Percentiles rank a stretch among this genome's conserved stretches.
Evolutionary conservation across 805 yeast genomes (phyloP).

Genomic region (Saccharomyces mikatae): DNA sequence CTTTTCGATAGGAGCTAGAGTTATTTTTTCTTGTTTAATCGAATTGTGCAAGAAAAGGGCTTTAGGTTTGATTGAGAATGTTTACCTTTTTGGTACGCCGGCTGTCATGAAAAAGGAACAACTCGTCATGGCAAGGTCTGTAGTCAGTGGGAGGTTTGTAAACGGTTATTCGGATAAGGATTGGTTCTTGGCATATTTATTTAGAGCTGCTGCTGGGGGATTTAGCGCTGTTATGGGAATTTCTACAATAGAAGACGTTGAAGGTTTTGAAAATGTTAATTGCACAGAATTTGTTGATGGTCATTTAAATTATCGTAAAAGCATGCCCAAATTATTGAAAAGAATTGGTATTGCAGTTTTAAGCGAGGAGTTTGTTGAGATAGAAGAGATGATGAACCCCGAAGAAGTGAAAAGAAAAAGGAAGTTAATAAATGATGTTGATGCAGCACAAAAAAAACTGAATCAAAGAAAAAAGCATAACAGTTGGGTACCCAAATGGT

Average conservation of each 20-base stretch:
- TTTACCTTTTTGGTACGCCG: conserved; percentile 81
- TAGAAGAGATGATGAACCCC: conserved; percentile 85
- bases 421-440: conserved; percentile 74
- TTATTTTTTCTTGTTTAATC: conserved; percentile 79
- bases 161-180: conserved; percentile 89
- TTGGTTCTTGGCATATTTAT: conserved; percentile 92
- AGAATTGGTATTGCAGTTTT: conserved; percentile 70
- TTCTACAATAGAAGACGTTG: conserved; percentile 57
- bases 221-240: conserved; percentile 85
- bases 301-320: conserved; percentile 94
- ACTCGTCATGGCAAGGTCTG: conserved; percentile 67
- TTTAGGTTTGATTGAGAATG: conserved; percentile 82
- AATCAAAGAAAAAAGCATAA: conserved; percentile 33
- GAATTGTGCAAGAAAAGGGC: conserved; percentile 84
- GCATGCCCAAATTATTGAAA: conserved; percentile 75
- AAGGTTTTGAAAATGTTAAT: conserved; percentile 75
- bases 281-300: conserved; percentile 85
- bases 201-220: conserved; percentile 94
- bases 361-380: conserved; percentile 87
- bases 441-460: conserved; percentile 66
- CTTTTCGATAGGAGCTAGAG: conserved; percentile 86
- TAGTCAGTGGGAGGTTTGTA: conserved; percentile 81
- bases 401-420: conserved; percentile 78
- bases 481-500: conserved; percentile 38
- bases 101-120: conserved; percentile 73